Base-by-base conservation (phyloP, 352 stramenopile genomes). In the Globisporangium okanoganense region DNA sequence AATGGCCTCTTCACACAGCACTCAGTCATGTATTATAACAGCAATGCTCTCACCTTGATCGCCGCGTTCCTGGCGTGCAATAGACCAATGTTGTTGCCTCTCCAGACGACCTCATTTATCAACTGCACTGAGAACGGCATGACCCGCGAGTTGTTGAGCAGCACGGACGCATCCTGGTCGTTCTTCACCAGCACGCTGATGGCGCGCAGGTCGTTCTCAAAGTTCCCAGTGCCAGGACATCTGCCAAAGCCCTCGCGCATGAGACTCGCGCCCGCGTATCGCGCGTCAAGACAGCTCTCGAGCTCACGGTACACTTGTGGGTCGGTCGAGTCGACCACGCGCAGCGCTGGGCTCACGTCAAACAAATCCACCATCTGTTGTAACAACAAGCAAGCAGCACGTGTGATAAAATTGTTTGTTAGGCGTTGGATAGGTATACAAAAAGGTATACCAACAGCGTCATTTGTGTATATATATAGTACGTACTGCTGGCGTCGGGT, bases 401-500 rank as follows among this genome's bases (percentile, higher is more conserved):
- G 2, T 22, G 35, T 29, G 13, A 33, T 22, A 48, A n/a, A n/a
- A n/a, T n/a, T n/a, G n/a, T n/a, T n/a, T n/a, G n/a, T n/a, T n/a
- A 36, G 25, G 1, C 4, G 5, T 8, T 54, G 5, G 14, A 40
- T 20, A n/a, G 13, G 8, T 35, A 0, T 6, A n/a, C 24, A 25
- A 24, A 22, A 27, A 55, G 5, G 29, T 14, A 38, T 3, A 12
- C 13, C 12, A 44, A 20, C 9, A 44, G 14, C 38, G 48, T 35
- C 5, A 0, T 16, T 29, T 22, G 22, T 4, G 47, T n/a, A n/a
- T n/a, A n/a, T n/a, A n/a, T n/a, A n/a, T n/a, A n/a, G n/a, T n/a
- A 54, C 52, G 36, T 40, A 61, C 55, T 41, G 41, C 33, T 14
- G 55, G 55, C n/a, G 29, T 18, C 12, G 55, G 41, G 14, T 61